phyloP scores from a whole-genome alignment of 345 rosid genomes.

The Hirschfeldia incana region DNA sequence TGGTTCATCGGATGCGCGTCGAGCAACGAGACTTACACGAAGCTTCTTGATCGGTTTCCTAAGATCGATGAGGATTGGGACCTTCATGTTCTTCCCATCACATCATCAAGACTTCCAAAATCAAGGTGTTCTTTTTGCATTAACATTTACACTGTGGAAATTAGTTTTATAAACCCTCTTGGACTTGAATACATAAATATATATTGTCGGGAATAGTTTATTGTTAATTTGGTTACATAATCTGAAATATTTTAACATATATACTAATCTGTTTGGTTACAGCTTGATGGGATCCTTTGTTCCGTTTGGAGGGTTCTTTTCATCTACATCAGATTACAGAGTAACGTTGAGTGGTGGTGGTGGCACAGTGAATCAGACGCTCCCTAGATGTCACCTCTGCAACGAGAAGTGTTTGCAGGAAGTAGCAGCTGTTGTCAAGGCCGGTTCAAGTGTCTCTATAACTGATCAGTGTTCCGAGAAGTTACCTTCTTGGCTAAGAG shows the following conservation, averaged over 20 bases:
- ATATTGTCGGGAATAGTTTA: slow-evolving; percentile 20
- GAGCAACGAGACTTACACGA: slow-evolving; percentile 49
- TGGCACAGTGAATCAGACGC: slow-evolving; percentile 28
- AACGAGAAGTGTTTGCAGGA: slow-evolving; percentile 62
- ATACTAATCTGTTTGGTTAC: slow-evolving; percentile 25
- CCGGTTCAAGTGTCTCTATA: slow-evolving; percentile 43
- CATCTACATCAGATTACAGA: slow-evolving; percentile 48
- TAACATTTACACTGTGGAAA: neutral
- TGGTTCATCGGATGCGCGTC: slow-evolving; percentile 58
- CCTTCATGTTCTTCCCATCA: slow-evolving; percentile 56
- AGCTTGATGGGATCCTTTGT: slow-evolving; percentile 78
- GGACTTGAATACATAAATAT: neutral
- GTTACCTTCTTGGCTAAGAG: slow-evolving; percentile 53
- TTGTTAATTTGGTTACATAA: slow-evolving; percentile 6
- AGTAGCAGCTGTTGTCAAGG: slow-evolving; percentile 44
- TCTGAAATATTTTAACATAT: slow-evolving; percentile 28
- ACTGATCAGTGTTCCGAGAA: slow-evolving; percentile 48
- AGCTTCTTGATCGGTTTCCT: slow-evolving; percentile 50
- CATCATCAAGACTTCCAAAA: slow-evolving; percentile 50
- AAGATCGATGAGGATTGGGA: slow-evolving; percentile 61
- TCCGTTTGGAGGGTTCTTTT: slow-evolving; percentile 76
- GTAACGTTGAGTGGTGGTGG: slow-evolving; percentile 38
- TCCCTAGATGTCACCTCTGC: slow-evolving; percentile 55
- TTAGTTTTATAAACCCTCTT: neutral
- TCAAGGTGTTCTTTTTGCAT: slow-evolving; percentile 44